Percentiles rank a stretch among this genome's conserved stretches.
Conservation (phyloP, 1,284 basidiomycete species). For the Mycosarcoma mackinlayi region DNA sequence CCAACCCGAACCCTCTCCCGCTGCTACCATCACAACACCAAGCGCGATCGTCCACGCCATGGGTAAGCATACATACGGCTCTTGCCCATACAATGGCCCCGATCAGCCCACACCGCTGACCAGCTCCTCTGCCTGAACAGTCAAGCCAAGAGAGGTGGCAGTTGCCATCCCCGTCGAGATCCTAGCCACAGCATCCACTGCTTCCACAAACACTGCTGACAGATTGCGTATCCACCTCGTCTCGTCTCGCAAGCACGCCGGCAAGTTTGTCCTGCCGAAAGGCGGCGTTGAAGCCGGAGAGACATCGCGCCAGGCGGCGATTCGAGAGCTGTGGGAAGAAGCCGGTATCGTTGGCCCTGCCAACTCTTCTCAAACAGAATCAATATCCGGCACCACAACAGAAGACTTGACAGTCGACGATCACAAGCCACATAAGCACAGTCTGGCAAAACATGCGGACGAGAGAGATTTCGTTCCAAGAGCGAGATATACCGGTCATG, state of each 20-base stretch:
- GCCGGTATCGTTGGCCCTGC: constrained; percentile 24
- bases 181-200: not conserved
- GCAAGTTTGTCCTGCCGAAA: constrained; percentile 60
- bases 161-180: constrained; percentile 48
- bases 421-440: constrained; percentile 59
- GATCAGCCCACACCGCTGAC: too few relatives aligned
- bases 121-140: not conserved
- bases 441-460: constrained; percentile 17
- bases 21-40: not conserved
- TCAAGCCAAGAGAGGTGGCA: constrained; percentile 43
- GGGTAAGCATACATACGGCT: not conserved
- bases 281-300: constrained; percentile 63
- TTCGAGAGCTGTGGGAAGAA: constrained; percentile 64
- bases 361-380: not conserved
- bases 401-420: constrained; percentile 29
- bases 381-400: constrained; percentile 10
- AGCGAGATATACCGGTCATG: constrained; percentile 52
- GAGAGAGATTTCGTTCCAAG: constrained; percentile 46
- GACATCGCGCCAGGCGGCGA: constrained; percentile 46
- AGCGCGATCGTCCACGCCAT: not conserved
- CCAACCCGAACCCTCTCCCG: not conserved
- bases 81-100: too few relatives aligned
- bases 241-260: constrained; percentile 59
- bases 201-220: not conserved
- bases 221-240: constrained; percentile 53